Evolutionary conservation across 1,284 basidiomycete genomes (phyloP).

Genomic region (Pseudozyma thailandica): DNA sequence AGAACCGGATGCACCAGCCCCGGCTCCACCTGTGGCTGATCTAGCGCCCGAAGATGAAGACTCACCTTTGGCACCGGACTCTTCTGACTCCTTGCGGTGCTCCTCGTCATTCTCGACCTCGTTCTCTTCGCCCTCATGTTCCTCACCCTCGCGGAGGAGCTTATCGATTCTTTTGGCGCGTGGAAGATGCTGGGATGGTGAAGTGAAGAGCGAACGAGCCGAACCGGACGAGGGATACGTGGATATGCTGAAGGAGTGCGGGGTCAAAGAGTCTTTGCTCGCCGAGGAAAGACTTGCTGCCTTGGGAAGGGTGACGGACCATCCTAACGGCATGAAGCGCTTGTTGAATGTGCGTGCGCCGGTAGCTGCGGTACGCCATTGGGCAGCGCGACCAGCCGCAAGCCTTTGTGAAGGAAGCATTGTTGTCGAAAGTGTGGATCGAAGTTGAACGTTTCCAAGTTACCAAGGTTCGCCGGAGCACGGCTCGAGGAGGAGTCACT

Average conservation of each 20-base stretch:
- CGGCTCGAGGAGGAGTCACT: not conserved
- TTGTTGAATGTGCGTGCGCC: constrained; percentile 11
- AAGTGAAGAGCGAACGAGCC: constrained; percentile 38
- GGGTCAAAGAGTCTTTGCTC: not conserved
- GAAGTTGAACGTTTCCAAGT: not conserved
- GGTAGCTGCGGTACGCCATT: constrained; percentile 26
- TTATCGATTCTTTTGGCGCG: constrained; percentile 40
- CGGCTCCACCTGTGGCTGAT: constrained; percentile 23
- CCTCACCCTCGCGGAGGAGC: constrained; percentile 18
- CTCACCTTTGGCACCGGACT: constrained; percentile 21
- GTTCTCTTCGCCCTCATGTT: constrained; percentile 33
- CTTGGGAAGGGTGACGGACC: not conserved
- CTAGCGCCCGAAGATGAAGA: constrained; percentile 20
- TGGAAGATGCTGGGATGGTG: constrained; percentile 29
- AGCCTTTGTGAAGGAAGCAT: constrained; percentile 48
- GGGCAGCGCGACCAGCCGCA: constrained; percentile 39
- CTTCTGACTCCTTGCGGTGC: constrained; percentile 16
- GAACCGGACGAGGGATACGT: constrained; percentile 7
- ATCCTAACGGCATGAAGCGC: not conserved
- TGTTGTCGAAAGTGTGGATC: not conserved
- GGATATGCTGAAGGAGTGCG: not conserved
- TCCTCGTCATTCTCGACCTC: constrained; percentile 39
- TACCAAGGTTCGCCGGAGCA: not conserved
- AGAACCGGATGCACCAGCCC: constrained; percentile 17
- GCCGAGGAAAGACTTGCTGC: not conserved